These are phyloP conservation scores for Tubosaeta sp. DNA, from an alignment of 768 basidiomycete species.

Conservation along the genomic window DNA sequence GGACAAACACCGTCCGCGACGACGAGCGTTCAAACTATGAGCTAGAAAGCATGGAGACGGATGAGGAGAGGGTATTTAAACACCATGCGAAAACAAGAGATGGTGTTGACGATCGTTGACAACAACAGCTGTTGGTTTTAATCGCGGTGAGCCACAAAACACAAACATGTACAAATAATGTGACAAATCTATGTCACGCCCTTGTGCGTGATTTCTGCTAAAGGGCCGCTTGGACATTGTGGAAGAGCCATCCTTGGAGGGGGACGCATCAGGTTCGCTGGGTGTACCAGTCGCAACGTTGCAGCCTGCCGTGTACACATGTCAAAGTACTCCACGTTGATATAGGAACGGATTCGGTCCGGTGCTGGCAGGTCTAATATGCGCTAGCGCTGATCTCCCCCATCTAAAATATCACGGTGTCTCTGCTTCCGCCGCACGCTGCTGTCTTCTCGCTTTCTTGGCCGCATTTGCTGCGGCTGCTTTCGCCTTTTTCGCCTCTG, in stretches of 20 bases:
- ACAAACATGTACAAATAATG: constrained; percentile 21
- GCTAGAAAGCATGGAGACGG: constrained; percentile 24
- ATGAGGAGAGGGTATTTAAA: constrained; percentile 37
- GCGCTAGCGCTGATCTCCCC: no score
- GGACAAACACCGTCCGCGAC: constrained; percentile 55
- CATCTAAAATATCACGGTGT: constrained; percentile 2
- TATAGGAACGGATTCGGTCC: constrained; percentile 8
- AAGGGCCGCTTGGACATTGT: constrained; percentile 12
- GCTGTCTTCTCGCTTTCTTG: constrained; percentile 78
- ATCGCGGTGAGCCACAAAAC: constrained; percentile 24
- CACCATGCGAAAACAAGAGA: constrained; percentile 38
- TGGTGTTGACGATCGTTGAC: constrained; percentile 53
- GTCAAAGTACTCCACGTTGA: constrained; percentile 6
- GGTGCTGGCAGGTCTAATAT: background rate
- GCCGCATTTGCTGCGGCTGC: constrained; percentile 84
- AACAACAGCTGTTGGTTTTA: constrained; percentile 26
- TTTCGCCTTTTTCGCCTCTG: constrained; percentile 81
- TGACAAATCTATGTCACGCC: background rate
- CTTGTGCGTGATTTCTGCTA: constrained; percentile 31
- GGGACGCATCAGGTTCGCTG: no score
- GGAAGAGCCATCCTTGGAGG: no score
- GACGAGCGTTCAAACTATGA: constrained; percentile 49
- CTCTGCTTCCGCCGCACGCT: constrained; percentile 46
- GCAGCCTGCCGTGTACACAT: background rate
- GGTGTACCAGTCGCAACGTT: constrained; percentile 7